phyloP scores from a whole-genome alignment of 495 filamentous ascomycete genomes.

The Xylaria longipes region DNA sequence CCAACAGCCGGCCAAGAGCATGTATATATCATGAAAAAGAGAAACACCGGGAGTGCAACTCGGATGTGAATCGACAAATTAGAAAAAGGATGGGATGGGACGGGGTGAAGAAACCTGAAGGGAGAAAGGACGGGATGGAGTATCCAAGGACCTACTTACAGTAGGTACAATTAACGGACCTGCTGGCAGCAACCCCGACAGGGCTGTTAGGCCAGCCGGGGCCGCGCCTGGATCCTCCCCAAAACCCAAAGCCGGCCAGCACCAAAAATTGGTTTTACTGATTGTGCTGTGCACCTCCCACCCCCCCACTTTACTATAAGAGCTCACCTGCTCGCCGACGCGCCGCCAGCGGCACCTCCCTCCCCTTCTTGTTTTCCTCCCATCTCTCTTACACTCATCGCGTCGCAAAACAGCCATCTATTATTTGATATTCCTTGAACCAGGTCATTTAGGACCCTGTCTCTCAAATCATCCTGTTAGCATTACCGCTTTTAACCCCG shows the following conservation, averaged over 20 bases:
- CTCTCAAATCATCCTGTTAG: constrained; percentile 12
- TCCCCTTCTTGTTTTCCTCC: constrained; percentile 47
- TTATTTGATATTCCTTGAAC: constrained; percentile 14
- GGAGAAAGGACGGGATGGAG: background rate
- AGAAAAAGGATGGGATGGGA: background rate
- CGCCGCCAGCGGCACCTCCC: constrained; percentile 52
- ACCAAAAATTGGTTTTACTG: constrained; percentile 36
- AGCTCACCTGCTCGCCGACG: constrained; percentile 51
- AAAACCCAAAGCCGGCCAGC: constrained; percentile 2
- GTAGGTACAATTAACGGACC: background rate
- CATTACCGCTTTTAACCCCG: constrained; percentile 20
- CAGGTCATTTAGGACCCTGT: constrained; percentile 23
- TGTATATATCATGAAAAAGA: background rate
- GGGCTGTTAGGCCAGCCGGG: constrained; percentile 20
- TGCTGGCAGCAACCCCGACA: constrained; percentile 17
- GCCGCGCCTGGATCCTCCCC: constrained; percentile 24
- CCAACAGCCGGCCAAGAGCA: background rate
- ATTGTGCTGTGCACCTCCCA: constrained; percentile 43
- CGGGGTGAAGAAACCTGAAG: background rate
- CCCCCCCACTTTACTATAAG: constrained; percentile 56
- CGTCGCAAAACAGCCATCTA: constrained; percentile 15
- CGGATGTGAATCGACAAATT: background rate
- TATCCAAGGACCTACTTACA: background rate
- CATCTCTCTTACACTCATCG: constrained; percentile 36
- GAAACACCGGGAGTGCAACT: background rate